Evolutionary conservation across 495 filamentous ascomycete species (phyloP).

Genomic region (Bathelium albidoporum): DNA sequence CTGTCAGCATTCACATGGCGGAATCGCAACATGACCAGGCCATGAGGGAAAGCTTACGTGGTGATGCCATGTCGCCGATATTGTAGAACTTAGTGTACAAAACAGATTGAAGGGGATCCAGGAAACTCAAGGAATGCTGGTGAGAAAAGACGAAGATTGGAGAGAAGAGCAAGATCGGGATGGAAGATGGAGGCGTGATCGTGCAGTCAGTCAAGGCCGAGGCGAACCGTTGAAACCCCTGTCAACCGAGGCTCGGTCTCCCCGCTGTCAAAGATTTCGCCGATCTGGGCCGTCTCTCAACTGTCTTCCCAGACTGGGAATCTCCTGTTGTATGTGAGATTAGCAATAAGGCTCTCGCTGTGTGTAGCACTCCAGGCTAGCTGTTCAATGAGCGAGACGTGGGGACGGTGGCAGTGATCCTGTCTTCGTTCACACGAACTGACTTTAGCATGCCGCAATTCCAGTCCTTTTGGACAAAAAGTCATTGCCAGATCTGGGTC

Average conservation of each 20-base stretch:
- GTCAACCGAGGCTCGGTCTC: background rate
- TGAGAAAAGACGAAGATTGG: background rate
- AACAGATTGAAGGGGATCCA: background rate
- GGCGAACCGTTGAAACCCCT: background rate
- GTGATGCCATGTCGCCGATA: conserved; percentile 28
- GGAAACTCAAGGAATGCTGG: background rate
- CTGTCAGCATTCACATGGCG: conserved; percentile 17
- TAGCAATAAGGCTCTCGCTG: too few species aligned
- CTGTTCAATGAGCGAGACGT: too few species aligned
- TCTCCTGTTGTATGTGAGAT: too few species aligned
- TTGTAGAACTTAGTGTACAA: background rate
- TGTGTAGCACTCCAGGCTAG: too few species aligned
- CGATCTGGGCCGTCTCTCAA: background rate
- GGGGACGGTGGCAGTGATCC: too few species aligned
- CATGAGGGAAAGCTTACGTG: conserved; percentile 48
- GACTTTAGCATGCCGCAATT: too few species aligned
- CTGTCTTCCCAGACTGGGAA: too few species aligned
- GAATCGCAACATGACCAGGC: conserved; percentile 6
- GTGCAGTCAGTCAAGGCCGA: background rate
- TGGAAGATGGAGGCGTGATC: background rate
- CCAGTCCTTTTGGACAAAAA: too few species aligned
- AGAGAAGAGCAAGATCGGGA: background rate
- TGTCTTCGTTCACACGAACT: too few species aligned
- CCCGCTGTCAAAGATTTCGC: background rate
- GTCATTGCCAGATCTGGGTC: too few species aligned